Evolutionary conservation across 163 green algal species (phyloP), one percentile per base, ranked within the genome.

Genomic region (Scenedesmus sp.): DNA sequence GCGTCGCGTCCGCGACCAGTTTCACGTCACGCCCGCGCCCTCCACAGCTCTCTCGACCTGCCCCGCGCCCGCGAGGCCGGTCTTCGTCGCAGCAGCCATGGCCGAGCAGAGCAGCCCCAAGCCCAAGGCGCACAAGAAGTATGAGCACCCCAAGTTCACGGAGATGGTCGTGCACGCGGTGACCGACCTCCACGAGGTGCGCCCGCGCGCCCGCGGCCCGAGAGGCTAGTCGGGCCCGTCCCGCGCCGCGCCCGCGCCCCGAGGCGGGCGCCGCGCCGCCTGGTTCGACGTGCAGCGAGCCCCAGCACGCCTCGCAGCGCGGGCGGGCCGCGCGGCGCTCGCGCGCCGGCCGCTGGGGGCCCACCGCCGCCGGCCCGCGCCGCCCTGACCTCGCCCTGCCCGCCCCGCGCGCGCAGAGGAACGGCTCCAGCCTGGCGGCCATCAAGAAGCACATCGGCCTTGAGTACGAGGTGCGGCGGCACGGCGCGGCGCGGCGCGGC

Each of bases 391-490:
- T n/a, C n/a, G n/a, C n/a, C n/a, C n/a, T n/a, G n/a, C n/a, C n/a
- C n/a, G n/a, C n/a, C n/a, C 44, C 31, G 44, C 26, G 2, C 5
- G 20, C 66, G 71, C 58, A 79, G 70, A 47, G 81, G 13, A 50
- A 26, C 14, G 76, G 76, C 36, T 70, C 34, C 33, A 65, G 22
- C 29, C 34, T 71, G 28, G 28, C 58, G 14, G 76, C 76, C 53
- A 84, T 86, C 75, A 81, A 81, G 72, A 84, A 84, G 76, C 42
- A 45, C 34, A 57, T 84, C 47, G 81, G 70, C 34, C 57, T 58
- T 20, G 77, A 86, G 53, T 77, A 86, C 76, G 70, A n/a, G n/a
- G n/a, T n/a, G n/a, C n/a, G n/a, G n/a, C n/a, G n/a, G n/a, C n/a
- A n/a, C n/a, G n/a, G n/a, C n/a, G n/a, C n/a, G n/a, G n/a, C n/a